Percentiles rank a stretch among this genome's conserved stretches.
Conservation (phyloP, 2,329 filamentous ascomycete species). For the Colletotrichum limetticola region DNA sequence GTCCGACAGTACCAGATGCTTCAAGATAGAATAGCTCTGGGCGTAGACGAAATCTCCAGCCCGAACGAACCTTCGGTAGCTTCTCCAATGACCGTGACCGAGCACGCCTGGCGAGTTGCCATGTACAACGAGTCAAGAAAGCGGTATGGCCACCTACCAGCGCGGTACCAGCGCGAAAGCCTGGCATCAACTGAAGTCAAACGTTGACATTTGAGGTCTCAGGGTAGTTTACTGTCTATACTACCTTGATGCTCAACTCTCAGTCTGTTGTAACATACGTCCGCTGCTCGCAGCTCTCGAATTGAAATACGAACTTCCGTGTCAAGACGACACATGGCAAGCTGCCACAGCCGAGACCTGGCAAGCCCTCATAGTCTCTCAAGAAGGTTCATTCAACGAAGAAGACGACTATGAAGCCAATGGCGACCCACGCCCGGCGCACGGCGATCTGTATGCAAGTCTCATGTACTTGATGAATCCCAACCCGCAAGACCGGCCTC, state of each 20-base stretch:
- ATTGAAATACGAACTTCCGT: neutral
- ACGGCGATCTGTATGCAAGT: neutral
- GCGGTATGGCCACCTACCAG: neutral
- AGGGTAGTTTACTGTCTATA: neutral
- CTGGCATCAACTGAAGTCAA: too few species aligned
- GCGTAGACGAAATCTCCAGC: neutral
- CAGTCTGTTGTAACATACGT: neutral
- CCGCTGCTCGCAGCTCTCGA: neutral
- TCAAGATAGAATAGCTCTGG: neutral
- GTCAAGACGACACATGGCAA: neutral
- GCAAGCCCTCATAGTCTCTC: neutral
- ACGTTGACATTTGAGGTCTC: neutral
- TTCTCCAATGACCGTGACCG: neutral
- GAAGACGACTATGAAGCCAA: neutral
- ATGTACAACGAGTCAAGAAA: neutral
- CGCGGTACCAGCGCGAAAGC: too few species aligned
- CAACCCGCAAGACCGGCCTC: neutral
- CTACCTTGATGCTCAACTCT: neutral
- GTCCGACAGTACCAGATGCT: neutral
- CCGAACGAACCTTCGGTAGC: neutral
- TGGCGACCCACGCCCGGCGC: neutral
- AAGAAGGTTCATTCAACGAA: neutral
- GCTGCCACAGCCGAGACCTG: neutral
- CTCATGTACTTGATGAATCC: neutral
- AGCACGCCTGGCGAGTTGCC: neutral